These are phyloP conservation scores for Eremochloa ophiuroides DNA, from an alignment of 176 grass and related monocot genomes.

Conservation along the genomic window DNA sequence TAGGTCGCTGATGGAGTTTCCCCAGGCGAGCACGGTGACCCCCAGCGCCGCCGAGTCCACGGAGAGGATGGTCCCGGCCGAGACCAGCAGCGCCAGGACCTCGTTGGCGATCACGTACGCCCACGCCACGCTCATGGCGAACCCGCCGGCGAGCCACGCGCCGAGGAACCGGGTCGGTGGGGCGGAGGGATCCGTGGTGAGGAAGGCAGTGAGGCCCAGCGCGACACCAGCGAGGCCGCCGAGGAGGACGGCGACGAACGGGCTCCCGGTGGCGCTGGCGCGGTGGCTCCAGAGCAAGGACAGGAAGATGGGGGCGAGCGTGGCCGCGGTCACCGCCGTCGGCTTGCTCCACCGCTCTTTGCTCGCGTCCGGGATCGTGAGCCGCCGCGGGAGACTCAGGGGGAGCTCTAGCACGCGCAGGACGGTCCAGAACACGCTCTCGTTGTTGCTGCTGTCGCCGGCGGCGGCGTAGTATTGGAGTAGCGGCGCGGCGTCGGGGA, in stretches of 20 bases:
- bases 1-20: slow-evolving; percentile 70
- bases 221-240: slow-evolving; percentile 9
- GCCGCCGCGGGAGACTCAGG: slow-evolving; percentile 45
- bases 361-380: slow-evolving; percentile 69
- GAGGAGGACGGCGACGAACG: slow-evolving; percentile 1
- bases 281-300: slow-evolving; percentile 28
- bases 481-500: not conserved
- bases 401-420: slow-evolving; percentile 33
- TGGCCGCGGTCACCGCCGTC: slow-evolving; percentile 40
- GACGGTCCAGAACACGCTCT: not conserved
- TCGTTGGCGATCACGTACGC: slow-evolving; percentile 52
- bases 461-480: not conserved
- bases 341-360: slow-evolving; percentile 66
- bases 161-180: slow-evolving; percentile 34
- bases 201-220: slow-evolving; percentile 26
- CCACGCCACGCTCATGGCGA: slow-evolving; percentile 70
- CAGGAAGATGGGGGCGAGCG: slow-evolving; percentile 48
- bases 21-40: slow-evolving; percentile 69
- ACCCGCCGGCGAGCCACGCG: slow-evolving; percentile 56
- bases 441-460: not conserved
- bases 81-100: slow-evolving; percentile 48
- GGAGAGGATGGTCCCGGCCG: slow-evolving; percentile 13
- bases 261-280: not conserved
- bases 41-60: slow-evolving; percentile 54
- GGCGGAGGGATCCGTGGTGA: slow-evolving; percentile 27